phyloP scores from a whole-genome alignment of 495 filamentous ascomycete species.

The Penicillium pancosmium region DNA sequence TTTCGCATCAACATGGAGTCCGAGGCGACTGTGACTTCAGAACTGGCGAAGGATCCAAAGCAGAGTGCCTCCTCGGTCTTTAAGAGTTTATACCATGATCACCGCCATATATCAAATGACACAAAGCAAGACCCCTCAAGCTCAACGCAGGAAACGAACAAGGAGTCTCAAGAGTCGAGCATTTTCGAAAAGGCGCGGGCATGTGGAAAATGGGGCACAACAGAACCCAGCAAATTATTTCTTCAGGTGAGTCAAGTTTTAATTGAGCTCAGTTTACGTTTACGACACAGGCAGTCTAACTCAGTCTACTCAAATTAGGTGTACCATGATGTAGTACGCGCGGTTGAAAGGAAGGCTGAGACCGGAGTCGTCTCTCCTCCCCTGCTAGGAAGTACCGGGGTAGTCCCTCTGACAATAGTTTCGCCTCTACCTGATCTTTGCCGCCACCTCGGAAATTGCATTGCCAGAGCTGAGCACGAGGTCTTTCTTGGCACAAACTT shows the following conservation, averaged over 20 bases:
- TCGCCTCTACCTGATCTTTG: constrained; percentile 69
- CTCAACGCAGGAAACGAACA: constrained; percentile 21
- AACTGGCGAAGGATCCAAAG: constrained; percentile 56
- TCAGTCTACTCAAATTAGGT: constrained; percentile 38
- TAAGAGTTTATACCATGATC: constrained; percentile 53
- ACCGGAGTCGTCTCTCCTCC: constrained; percentile 66
- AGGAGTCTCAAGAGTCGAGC: constrained; percentile 36
- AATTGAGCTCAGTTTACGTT: not conserved
- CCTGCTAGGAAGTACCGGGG: constrained; percentile 69
- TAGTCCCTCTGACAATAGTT: constrained; percentile 68
- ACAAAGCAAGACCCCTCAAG: not conserved
- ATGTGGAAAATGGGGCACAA: constrained; percentile 70
- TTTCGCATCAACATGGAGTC: constrained; percentile 53
- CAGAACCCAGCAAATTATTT: constrained; percentile 67
- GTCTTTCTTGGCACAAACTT: constrained; percentile 75
- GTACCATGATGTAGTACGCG: constrained; percentile 66
- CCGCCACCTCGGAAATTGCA: constrained; percentile 74
- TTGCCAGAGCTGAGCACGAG: constrained; percentile 71
- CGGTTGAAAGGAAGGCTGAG: constrained; percentile 58
- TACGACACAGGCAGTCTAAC: not conserved
- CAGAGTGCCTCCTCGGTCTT: constrained; percentile 55
- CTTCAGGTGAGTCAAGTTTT: constrained; percentile 46
- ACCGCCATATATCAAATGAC: constrained; percentile 16
- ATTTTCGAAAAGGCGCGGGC: constrained; percentile 49
- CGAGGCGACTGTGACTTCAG: constrained; percentile 54